Percentiles rank a stretch among this genome's conserved stretches.
Conservation (phyloP, 305 asterid genomes). For the Ilex paraguariensis region DNA sequence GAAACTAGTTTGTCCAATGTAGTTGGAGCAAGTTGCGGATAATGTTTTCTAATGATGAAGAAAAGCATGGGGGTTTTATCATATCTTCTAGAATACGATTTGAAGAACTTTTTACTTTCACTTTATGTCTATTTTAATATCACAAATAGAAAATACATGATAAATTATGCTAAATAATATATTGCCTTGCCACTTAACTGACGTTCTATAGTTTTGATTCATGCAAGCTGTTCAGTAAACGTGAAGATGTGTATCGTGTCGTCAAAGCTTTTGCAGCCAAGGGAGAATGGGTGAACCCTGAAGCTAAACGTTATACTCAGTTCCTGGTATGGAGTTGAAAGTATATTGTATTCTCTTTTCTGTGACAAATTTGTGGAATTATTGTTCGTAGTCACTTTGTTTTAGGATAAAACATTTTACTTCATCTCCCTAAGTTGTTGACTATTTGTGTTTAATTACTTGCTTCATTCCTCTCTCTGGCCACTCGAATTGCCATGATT, state of each 20-base stretch:
- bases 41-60: too few relatives aligned
- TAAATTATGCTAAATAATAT: too few relatives aligned
- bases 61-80: too few relatives aligned
- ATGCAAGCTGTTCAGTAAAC: constrained; percentile 55
- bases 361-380: constrained; percentile 15
- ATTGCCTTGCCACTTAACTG: too few relatives aligned
- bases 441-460: background rate
- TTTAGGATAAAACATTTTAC: background rate
- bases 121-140: too few relatives aligned
- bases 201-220: background rate
- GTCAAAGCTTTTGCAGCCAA: constrained; percentile 64
- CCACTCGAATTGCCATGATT: too few relatives aligned
- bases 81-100: too few relatives aligned
- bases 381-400: constrained; percentile 1
- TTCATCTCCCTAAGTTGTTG: background rate
- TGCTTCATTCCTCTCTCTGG: background rate
- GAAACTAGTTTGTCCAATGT: too few relatives aligned
- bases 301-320: constrained; percentile 59
- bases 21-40: too few relatives aligned
- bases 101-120: too few relatives aligned
- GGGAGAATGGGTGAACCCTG: constrained; percentile 61
- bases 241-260: constrained; percentile 90
- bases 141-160: too few relatives aligned
- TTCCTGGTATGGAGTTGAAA: constrained; percentile 60
- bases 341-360: constrained; percentile 9